These are phyloP conservation scores for Magnaporthiopsis rhizophila DNA, from an alignment of 2,329 filamentous ascomycete species.

Conservation along the genomic window DNA sequence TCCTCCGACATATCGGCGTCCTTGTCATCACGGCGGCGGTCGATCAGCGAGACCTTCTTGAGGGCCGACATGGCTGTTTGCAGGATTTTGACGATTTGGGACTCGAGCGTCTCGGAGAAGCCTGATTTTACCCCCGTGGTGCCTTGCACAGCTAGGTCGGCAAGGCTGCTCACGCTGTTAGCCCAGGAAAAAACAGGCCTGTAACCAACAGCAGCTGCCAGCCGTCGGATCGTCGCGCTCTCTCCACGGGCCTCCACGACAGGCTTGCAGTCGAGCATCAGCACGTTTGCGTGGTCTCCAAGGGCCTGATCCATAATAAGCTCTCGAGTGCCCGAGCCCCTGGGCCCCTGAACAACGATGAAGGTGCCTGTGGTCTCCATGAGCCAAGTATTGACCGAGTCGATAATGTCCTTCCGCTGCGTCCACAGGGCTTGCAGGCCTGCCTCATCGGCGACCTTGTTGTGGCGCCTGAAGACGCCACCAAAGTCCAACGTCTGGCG, in stretches of 20 bases:
- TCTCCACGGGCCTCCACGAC: constrained; percentile 89
- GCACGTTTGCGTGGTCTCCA: constrained; percentile 64
- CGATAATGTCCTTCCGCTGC: constrained; percentile 73
- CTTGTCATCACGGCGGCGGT: constrained; percentile 53
- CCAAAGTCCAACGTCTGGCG: constrained; percentile 56
- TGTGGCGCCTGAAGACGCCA: constrained; percentile 47
- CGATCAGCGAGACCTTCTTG: constrained; percentile 65
- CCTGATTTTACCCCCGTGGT: constrained; percentile 91
- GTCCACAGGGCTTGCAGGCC: constrained; percentile 79
- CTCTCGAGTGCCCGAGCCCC: constrained; percentile 85
- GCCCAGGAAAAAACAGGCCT: constrained; percentile 93
- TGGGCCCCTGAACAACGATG: constrained; percentile 85
- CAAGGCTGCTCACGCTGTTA: constrained; percentile 85
- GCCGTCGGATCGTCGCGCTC: constrained; percentile 70
- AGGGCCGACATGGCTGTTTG: constrained; percentile 75
- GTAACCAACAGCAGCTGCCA: constrained; percentile 81
- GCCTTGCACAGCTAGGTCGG: constrained; percentile 87
- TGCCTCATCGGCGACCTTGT: constrained; percentile 50
- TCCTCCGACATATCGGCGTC: constrained; percentile 69
- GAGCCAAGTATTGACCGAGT: constrained; percentile 76
- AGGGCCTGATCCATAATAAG: constrained; percentile 80
- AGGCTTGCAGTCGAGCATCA: constrained; percentile 87
- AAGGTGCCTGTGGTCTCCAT: constrained; percentile 87
- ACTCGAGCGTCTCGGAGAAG: constrained; percentile 87
- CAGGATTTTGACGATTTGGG: constrained; percentile 82